These are phyloP conservation scores for Sporisorium graminicola DNA, from an alignment of 1,284 basidiomycete species.

Conservation along the genomic window DNA sequence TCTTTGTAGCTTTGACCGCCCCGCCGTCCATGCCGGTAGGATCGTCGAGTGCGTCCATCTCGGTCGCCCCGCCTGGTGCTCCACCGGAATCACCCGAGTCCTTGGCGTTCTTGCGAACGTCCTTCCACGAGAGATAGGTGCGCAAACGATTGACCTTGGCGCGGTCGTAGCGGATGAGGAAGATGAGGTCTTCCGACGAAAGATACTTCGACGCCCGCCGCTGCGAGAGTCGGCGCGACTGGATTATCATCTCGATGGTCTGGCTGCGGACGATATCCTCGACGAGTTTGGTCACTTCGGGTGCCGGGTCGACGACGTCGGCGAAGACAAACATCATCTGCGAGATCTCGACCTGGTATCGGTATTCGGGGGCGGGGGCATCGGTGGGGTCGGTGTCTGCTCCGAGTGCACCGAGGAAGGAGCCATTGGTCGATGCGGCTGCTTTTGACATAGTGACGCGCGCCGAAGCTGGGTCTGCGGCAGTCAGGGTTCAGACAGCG, in stretches of 20 bases:
- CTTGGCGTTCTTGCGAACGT: conserved; percentile 94
- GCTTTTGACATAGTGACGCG: conserved; percentile 39
- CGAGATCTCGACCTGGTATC: conserved; percentile 76
- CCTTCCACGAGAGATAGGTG: conserved; percentile 98
- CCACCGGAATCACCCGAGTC: conserved; percentile 77
- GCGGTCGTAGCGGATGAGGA: conserved; percentile 92
- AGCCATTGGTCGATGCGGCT: conserved; percentile 4
- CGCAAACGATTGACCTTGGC: conserved; percentile 92
- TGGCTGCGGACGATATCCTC: conserved; percentile 96
- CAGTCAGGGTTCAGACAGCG: no score
- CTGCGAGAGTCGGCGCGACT: conserved; percentile 85
- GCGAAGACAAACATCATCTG: conserved; percentile 98
- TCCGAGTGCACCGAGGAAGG: conserved; percentile 15
- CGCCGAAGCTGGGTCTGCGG: no score
- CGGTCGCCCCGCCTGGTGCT: conserved; percentile 69
- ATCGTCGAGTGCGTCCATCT: conserved; percentile 47
- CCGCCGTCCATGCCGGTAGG: conserved; percentile 28
- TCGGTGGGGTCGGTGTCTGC: conserved; percentile 20
- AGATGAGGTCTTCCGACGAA: conserved; percentile 93
- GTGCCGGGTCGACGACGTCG: conserved; percentile 88
- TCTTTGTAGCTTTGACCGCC: conserved; percentile 86
- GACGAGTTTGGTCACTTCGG: conserved; percentile 88
- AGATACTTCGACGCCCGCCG: conserved; percentile 86
- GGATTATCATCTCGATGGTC: conserved; percentile 90
- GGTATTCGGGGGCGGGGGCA: conserved; percentile 47